Base-by-base conservation (phyloP, 768 basidiomycete species). In the Sarcodon sp. region DNA sequence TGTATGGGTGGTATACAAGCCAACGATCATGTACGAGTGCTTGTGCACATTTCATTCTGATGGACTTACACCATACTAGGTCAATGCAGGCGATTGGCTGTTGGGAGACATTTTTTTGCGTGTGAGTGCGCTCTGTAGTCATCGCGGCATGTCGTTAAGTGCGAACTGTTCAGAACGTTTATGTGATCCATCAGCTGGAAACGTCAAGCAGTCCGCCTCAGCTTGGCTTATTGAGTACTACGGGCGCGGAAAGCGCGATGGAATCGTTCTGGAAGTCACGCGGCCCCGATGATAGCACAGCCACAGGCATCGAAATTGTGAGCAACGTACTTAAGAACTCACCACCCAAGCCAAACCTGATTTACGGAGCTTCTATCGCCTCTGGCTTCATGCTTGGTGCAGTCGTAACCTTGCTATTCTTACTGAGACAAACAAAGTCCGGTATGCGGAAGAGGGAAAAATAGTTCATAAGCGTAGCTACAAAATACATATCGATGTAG, bases 1-100 rank as follows among this genome's bases (percentile, higher is more conserved):
- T 79, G 79, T 59, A 62, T 71, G 50, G 77, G 75, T 10, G 76
- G 78, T 35, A 56, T 80, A 21, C 77, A 79, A 53, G 65, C 66
- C 15, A 77, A 74, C 49, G 71, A 79, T 56, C 58, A 56, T 33
- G 76, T 74, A 51, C 46, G 66, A n/a, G 47, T 33, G 16, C 16
- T 49, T 31, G n/a, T 18, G 16, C 21, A 31, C 36, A 18, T 15
- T n/a, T 35, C 44, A 11, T 16, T 21, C 44, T 36, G 13, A 38
- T 43, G 54, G 53, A 41, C 39, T 48, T 33, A 45, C 27, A 31
- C 21, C 13, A 46, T 38, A 27, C 27, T 51, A 74, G 71, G 64
- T 75, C n/a, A 64, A 68, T 52, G 72, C 74, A 10, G 75, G 71
- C 4, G 79, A 80, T 59, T 81, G 77, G 76, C 63, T 81, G 5